Percentiles rank a stretch among this genome's conserved stretches.
These are phyloP conservation scores for Sporothrix brunneoviolacea DNA, from an alignment of 2,329 filamentous ascomycete species.

Conservation along the genomic window DNA sequence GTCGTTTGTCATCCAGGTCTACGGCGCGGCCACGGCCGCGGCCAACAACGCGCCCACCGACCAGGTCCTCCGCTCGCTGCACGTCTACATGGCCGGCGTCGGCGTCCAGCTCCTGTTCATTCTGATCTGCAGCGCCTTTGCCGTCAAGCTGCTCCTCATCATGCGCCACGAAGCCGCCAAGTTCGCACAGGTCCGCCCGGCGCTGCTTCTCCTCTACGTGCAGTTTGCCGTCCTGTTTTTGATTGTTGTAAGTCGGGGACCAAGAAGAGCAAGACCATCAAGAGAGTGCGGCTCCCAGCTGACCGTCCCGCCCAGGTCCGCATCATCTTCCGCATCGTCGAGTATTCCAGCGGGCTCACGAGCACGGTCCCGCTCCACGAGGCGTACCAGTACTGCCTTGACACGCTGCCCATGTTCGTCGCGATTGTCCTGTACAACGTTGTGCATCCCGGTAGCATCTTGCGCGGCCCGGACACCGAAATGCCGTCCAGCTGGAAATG, in stretches of 20 bases:
- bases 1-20: constrained; percentile 40
- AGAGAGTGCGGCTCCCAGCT: constrained; percentile 24
- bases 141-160: constrained; percentile 21
- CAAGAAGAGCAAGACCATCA: too few relatives aligned
- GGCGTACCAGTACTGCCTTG: constrained; percentile 40
- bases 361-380: constrained; percentile 33
- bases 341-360: constrained; percentile 44
- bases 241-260: constrained; percentile 8
- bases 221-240: constrained; percentile 12
- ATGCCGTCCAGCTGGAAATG: constrained; percentile 28
- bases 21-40: constrained; percentile 28
- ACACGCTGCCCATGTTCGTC: constrained; percentile 51
- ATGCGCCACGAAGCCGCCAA: constrained; percentile 22
- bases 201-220: neutral
- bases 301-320: constrained; percentile 32
- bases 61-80: neutral
- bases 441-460: constrained; percentile 41
- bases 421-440: constrained; percentile 34
- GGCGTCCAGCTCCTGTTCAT: constrained; percentile 25
- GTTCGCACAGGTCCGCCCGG: neutral
- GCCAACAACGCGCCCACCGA: neutral
- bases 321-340: constrained; percentile 54
- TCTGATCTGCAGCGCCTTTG: constrained; percentile 31
- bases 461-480: constrained; percentile 39
- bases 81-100: constrained; percentile 16